These are phyloP conservation scores for Paecilomyces niveus DNA, from an alignment of 2,329 filamentous ascomycete genomes.

Conservation along the genomic window DNA sequence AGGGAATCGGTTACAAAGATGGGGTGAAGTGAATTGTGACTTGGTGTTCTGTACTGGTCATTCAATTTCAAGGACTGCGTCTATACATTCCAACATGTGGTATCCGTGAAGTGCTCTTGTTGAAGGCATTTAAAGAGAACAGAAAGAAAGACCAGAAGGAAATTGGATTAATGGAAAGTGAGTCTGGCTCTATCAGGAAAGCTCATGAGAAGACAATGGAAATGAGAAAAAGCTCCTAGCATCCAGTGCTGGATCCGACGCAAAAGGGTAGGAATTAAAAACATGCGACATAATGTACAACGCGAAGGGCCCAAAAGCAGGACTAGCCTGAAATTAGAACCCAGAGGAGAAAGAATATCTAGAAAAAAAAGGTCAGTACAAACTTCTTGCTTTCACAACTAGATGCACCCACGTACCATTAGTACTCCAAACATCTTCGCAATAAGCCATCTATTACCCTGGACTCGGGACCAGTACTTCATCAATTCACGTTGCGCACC, in stretches of 20 bases:
- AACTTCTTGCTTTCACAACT: not conserved
- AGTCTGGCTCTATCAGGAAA: not conserved
- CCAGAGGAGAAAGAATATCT: slow-evolving; percentile 51
- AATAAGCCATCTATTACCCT: slow-evolving; percentile 90
- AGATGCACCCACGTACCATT: slow-evolving; percentile 49
- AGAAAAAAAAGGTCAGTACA: not conserved
- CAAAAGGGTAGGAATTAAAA: not conserved
- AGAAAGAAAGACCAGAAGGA: not conserved
- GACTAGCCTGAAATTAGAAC: slow-evolving; percentile 50
- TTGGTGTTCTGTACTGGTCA: not conserved
- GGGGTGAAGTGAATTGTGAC: not conserved
- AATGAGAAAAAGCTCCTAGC: not conserved
- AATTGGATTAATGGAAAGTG: not conserved
- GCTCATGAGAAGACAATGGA: not conserved
- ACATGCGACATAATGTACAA: not conserved
- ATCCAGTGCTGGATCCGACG: not conserved
- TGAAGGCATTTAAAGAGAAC: not conserved
- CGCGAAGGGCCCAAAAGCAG: not conserved
- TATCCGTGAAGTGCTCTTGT: not conserved
- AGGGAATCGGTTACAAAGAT: too few relatives aligned
- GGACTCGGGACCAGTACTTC: slow-evolving; percentile 94
- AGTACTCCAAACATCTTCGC: slow-evolving; percentile 75
- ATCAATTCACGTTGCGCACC: slow-evolving; percentile 90
- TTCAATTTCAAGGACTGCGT: not conserved
- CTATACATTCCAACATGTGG: not conserved